Evolutionary conservation across 495 filamentous ascomycete genomes (phyloP), one percentile per base, ranked within the genome.

Genomic region (Mytilinidion resinicola): DNA sequence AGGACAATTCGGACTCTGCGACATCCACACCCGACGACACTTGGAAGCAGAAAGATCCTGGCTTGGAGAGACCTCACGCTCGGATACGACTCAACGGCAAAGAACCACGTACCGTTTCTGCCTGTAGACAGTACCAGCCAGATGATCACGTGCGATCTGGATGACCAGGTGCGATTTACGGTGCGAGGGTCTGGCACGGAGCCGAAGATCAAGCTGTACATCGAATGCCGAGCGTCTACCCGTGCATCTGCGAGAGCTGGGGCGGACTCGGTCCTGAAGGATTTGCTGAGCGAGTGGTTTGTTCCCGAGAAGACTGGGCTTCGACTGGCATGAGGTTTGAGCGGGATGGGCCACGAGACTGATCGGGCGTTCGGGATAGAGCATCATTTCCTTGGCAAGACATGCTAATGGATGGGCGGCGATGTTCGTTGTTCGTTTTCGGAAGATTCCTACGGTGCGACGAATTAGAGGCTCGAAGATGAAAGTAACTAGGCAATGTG

Each of bases 121-220:
- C 85, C 85, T 1, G 73, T 79, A n/a, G 80, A 82, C 53, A 71
- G 73, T 37, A 75, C 69, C 15, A 81, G 78, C 42, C 82, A 88
- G 64, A 89, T 89, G 86, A 77, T 89, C 55, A 88, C 85, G n/a
- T 76, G 82, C 55, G 84, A 84, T 74, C 65, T 89, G 30, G 73
- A 78, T n/a, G 77, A 77, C 1, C 78, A 78, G 21, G 77, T 86
- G 1, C 77, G 80, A 42, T 86, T 88, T 67, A 89, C 85, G 1
- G 75, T 86, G 33, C 73, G 86, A 64, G 83, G 80, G 5, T 87
- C 83, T 1, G 86, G 86, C 5, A 89, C 86, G 1, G 86, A 89
- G 68, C 86, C 86, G 1, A 76, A 76, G 70, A 69, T 76, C 48
- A 76, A 76, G 61, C 44, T 76, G 21, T 76, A 76, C 53, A 67